phyloP scores from a whole-genome alignment of 768 basidiomycete genomes.

The Termitomyces sp. region DNA sequence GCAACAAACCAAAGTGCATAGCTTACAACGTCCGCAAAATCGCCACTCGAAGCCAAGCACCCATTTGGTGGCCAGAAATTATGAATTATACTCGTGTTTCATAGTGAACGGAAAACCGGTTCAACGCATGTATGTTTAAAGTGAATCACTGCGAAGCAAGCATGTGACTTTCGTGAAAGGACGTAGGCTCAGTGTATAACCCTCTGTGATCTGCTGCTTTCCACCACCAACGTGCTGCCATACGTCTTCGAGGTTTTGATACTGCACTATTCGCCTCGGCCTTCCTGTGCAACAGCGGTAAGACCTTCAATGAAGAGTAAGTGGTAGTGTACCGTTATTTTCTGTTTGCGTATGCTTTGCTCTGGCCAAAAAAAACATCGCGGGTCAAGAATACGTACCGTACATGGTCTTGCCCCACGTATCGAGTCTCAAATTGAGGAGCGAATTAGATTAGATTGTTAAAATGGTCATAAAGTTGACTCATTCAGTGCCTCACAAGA shows the following conservation, averaged over 20 bases:
- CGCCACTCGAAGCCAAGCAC: no score
- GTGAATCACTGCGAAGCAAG: no score
- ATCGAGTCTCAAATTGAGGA: constrained; percentile 28
- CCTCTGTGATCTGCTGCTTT: no score
- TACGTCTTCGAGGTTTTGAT: constrained; percentile 46
- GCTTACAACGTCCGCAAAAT: no score
- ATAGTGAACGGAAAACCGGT: no score
- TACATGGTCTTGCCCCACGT: constrained; percentile 55
- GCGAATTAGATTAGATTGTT: constrained; percentile 5
- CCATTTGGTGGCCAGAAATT: no score
- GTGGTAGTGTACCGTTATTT: constrained; percentile 35
- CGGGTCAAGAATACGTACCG: constrained; percentile 29
- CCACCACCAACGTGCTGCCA: constrained; percentile 59
- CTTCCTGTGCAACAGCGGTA: constrained; percentile 20
- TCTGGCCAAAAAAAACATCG: no score
- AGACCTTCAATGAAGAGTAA: background rate
- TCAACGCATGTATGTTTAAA: no score
- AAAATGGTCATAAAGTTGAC: background rate
- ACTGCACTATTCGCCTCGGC: constrained; percentile 60
- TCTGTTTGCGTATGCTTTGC: constrained; percentile 27
- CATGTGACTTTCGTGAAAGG: no score
- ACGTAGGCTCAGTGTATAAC: no score
- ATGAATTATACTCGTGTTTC: no score
- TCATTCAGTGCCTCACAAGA: constrained; percentile 30
- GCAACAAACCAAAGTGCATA: no score